Percentiles rank a stretch among this genome's conserved stretches.
Conservation (phyloP, 176 grass and related monocot genomes). For the Leersia perrieri region DNA sequence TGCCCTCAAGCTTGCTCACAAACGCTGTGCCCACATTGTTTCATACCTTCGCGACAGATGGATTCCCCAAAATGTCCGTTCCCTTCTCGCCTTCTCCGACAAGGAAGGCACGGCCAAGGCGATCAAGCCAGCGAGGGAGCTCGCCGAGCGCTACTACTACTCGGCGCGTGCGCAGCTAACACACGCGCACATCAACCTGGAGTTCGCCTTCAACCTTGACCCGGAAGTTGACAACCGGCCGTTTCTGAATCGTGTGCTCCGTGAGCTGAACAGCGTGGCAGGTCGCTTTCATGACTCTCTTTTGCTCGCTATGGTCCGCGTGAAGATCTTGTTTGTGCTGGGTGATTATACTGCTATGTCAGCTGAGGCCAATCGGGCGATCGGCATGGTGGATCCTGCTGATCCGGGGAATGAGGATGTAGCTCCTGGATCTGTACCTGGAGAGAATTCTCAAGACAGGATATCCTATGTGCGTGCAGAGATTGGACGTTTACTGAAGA, state of each 20-base stretch:
- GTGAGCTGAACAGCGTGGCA: background rate
- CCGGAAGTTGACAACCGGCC: background rate
- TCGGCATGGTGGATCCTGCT: background rate
- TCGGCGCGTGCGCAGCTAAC: background rate
- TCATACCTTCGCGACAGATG: background rate
- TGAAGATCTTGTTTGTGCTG: background rate
- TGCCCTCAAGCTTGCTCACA: background rate
- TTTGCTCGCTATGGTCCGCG: background rate
- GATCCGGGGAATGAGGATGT: background rate
- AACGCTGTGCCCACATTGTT: background rate
- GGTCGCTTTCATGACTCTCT: background rate
- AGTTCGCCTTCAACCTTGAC: background rate
- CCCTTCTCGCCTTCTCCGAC: background rate
- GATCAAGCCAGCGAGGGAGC: background rate
- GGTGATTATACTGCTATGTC: background rate
- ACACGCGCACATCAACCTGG: background rate
- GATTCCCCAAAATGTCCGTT: background rate
- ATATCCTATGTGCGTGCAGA: background rate
- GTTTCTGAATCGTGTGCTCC: background rate
- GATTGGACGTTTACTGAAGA: background rate
- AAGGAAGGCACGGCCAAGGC: background rate
- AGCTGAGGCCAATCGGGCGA: background rate
- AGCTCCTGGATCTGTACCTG: background rate
- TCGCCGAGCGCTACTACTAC: background rate
- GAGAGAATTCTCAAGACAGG: background rate